Evolutionary conservation across 306 rosid species (phyloP), one percentile per base, ranked within the genome.

Genomic region (Hippophae rhamnoides): DNA sequence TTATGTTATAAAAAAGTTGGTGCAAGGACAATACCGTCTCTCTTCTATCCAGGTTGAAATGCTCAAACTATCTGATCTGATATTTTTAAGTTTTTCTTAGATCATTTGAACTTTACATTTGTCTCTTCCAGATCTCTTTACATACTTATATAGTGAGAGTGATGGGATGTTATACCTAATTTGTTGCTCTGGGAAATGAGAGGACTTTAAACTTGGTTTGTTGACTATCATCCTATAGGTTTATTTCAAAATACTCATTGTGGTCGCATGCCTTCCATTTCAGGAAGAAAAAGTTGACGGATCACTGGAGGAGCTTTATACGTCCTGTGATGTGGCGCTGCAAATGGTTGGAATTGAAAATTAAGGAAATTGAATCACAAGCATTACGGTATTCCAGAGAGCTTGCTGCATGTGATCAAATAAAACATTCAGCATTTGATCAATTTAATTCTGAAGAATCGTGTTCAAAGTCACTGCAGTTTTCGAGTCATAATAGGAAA

Each of bases 311-410:
- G 78, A 83, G 56, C 74, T 87, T 68, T 56, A 76, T 92, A 66
- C 82, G 81, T 18, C 98, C 96, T 60, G 65, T 87, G 61, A 83
- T 80, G 82, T 87, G 98, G 98, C 86, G 92, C 46, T 88, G 87
- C 76, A 85, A 80, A 76, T 92, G 98, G 98, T 69, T 85, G 43
- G 96, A 92, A 72, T 63, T 92, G 59, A 83, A 76, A 79, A 77
- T 92, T 45, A 87, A 76, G 72, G 83, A 85, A 76, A 55, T 92
- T 62, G 81, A 81, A 44, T 79, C 86, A 25, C 95, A 78, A 61
- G 74, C 76, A 41, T 52, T 55, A 41, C 87, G 80, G 60, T 87
- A 87, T 64, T 73, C 72, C 38, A 78, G 75, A 67, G 81, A 77
- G 61, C 84, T 88, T 59, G 87, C 74, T 58, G 78, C 75, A 52